Percentiles rank a stretch among this genome's conserved stretches.
Evolutionary conservation across 441 rosid species (phyloP).

Genomic region (Aquilaria agallochum): DNA sequence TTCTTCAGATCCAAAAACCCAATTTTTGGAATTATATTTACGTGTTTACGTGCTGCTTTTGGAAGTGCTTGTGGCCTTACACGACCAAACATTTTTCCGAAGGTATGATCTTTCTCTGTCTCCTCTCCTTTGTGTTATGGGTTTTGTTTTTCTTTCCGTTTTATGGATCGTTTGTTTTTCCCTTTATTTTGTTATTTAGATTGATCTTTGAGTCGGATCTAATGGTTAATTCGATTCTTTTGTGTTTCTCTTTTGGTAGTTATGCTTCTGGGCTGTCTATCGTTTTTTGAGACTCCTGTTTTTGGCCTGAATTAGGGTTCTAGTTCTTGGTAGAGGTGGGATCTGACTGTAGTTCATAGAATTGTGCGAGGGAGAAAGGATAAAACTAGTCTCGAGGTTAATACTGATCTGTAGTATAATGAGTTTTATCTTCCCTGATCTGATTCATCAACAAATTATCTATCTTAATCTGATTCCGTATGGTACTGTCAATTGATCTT

Average conservation of each 20-base stretch:
- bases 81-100: slow-evolving; percentile 23
- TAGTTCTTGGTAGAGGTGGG: slow-evolving; percentile 8
- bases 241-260: slow-evolving; percentile 1
- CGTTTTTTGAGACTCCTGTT: not conserved
- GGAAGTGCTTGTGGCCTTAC: slow-evolving; percentile 7
- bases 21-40: not conserved
- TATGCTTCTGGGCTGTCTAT: slow-evolving; percentile 14
- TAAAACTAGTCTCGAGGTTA: not conserved
- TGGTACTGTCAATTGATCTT: too few relatives aligned
- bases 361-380: not conserved
- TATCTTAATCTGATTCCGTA: too few relatives aligned
- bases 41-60: not conserved
- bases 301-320: slow-evolving; percentile 17
- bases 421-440: too few relatives aligned
- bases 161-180: not conserved
- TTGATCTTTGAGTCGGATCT: slow-evolving; percentile 26
- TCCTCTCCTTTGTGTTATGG: not conserved
- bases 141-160: not conserved
- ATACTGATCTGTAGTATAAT: too few relatives aligned
- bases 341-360: slow-evolving; percentile 17
- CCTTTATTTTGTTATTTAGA: slow-evolving; percentile 9
- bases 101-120: slow-evolving; percentile 34
- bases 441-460: too few relatives aligned
- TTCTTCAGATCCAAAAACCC: slow-evolving; percentile 31
- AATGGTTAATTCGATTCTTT: slow-evolving; percentile 4